A percentile compares a stretch with the other conserved stretches of the same genome.
phyloP scores from a whole-genome alignment of 495 filamentous ascomycete species.

The Clohesyomyces aquaticus region DNA sequence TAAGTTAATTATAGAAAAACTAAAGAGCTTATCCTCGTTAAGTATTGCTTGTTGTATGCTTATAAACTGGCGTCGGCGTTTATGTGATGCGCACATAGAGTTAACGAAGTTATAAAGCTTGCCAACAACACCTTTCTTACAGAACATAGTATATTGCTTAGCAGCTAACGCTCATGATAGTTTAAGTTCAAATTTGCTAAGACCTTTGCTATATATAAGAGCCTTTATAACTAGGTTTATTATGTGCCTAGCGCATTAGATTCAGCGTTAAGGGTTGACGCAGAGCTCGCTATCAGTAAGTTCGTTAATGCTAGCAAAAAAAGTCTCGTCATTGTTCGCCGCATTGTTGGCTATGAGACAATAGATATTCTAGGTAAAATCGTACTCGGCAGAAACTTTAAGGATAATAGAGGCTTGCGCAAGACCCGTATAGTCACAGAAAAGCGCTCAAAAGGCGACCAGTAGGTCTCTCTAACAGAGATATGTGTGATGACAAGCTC shows the following conservation, averaged over 20 bases:
- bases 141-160: neutral
- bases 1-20: neutral
- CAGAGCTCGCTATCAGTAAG: neutral
- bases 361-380: neutral
- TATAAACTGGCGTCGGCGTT: neutral
- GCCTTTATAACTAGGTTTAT: constrained; percentile 1
- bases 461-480: neutral
- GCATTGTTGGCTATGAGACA: neutral
- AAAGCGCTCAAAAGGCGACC: neutral
- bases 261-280: neutral
- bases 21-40: neutral
- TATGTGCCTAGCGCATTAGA: neutral
- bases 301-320: neutral
- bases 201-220: neutral
- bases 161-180: neutral
- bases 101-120: neutral
- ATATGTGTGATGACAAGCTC: neutral
- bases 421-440: neutral
- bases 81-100: neutral
- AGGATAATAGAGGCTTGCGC: neutral
- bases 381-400: neutral
- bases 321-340: neutral
- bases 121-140: neutral
- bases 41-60: neutral
- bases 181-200: neutral